Evolutionary conservation across 306 rosid species (phyloP).

Genomic region (Casuarina glauca): DNA sequence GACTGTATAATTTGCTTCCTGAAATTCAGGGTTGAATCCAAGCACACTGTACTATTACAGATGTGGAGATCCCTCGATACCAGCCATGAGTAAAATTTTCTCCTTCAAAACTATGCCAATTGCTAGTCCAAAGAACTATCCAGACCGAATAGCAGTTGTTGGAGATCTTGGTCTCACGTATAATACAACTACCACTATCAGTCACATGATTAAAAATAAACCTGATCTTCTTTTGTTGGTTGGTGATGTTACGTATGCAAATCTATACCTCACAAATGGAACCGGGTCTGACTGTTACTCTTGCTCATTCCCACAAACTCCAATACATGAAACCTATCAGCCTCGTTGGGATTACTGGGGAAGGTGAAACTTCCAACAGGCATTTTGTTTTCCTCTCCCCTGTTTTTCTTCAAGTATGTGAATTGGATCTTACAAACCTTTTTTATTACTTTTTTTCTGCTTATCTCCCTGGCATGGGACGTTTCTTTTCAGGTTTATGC

Average conservation of each 20-base stretch:
- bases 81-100: slow-evolving; percentile 54
- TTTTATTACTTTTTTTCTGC: slow-evolving; percentile 9
- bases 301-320: slow-evolving; percentile 67
- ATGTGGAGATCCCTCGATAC: slow-evolving; percentile 75
- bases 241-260: slow-evolving; percentile 80
- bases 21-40: slow-evolving; percentile 59
- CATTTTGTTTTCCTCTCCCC: neutral
- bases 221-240: slow-evolving; percentile 79
- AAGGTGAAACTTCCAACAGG: slow-evolving; percentile 40
- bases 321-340: slow-evolving; percentile 84
- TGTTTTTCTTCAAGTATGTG: neutral
- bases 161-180: slow-evolving; percentile 95
- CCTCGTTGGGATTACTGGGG: slow-evolving; percentile 98
- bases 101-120: slow-evolving; percentile 73
- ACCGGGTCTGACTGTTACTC: slow-evolving; percentile 81
- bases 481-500: slow-evolving; percentile 70
- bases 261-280: slow-evolving; percentile 79
- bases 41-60: slow-evolving; percentile 56
- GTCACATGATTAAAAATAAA: slow-evolving; percentile 57
- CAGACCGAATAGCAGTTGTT: slow-evolving; percentile 57
- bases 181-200: slow-evolving; percentile 73
- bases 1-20: neutral
- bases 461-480: slow-evolving; percentile 23
- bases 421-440: neutral
- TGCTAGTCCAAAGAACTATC: slow-evolving; percentile 61